phyloP scores from a whole-genome alignment of 768 basidiomycete species.

The Collybia mongolica region DNA sequence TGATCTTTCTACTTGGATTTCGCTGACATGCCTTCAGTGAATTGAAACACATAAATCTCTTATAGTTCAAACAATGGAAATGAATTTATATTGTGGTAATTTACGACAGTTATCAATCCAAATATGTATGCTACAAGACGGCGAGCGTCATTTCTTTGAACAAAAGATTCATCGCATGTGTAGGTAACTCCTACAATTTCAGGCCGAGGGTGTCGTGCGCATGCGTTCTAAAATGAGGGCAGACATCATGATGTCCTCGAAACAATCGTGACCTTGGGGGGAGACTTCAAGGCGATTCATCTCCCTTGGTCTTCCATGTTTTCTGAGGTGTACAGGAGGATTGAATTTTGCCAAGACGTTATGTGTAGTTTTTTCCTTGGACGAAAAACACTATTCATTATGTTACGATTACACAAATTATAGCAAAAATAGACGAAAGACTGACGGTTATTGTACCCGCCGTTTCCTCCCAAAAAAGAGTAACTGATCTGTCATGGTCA shows the following conservation, averaged over 20 bases:
- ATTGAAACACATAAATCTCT: conserved; percentile 76
- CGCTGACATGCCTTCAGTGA: conserved; percentile 45
- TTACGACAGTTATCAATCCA: background rate
- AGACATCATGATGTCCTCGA: conserved; percentile 44
- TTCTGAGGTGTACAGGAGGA: conserved; percentile 30
- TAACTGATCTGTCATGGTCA: conserved; percentile 21
- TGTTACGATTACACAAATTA: background rate
- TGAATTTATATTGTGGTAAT: conserved; percentile 40
- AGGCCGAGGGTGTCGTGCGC: conserved; percentile 32
- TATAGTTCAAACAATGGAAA: conserved; percentile 19
- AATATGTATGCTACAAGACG: background rate
- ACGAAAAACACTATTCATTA: conserved; percentile 34
- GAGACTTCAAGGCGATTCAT: conserved; percentile 35
- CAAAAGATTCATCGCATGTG: background rate
- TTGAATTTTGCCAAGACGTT: conserved; percentile 38
- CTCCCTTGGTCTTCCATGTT: conserved; percentile 30
- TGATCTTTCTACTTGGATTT: conserved; percentile 2
- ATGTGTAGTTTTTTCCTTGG: conserved; percentile 30
- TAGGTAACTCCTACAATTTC: conserved; percentile 4
- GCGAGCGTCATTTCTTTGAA: too few relatives aligned
- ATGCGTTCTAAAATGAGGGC: conserved; percentile 38
- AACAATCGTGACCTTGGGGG: conserved; percentile 35
- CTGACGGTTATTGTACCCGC: conserved; percentile 28
- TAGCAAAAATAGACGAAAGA: background rate
- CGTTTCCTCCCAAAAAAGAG: conserved; percentile 35